Conservation (phyloP, 805 yeast species). For the Yarrowia sp. region DNA sequence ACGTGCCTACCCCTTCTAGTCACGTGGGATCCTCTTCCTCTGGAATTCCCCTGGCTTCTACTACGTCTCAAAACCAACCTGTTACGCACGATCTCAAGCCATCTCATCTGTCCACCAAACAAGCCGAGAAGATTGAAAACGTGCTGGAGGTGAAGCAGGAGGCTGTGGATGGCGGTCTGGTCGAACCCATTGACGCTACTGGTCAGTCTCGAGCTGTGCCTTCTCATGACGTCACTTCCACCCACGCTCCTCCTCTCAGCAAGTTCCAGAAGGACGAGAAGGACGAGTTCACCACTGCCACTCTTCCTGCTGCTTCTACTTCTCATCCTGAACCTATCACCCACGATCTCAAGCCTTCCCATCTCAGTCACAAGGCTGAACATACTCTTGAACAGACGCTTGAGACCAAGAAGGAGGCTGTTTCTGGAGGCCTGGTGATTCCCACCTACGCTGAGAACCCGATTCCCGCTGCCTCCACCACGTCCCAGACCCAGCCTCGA, state of each 20-base stretch:
- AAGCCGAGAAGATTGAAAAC: not conserved
- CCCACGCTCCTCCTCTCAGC: not conserved
- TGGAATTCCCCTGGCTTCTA: not conserved
- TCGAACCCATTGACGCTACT: not conserved
- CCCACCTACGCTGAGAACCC: not conserved
- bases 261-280: not conserved
- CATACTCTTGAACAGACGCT: not conserved
- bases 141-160: constrained; percentile 9
- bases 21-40: not conserved
- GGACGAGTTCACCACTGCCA: not conserved
- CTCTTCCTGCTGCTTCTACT: not conserved
- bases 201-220: constrained; percentile 8
- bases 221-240: not conserved
- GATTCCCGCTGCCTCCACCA: not conserved
- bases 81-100: not conserved
- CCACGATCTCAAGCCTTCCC: constrained; percentile 1
- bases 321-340: not conserved
- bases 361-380: not conserved
- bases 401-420: constrained; percentile 10
- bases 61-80: constrained; percentile 3
- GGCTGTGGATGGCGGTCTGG: constrained; percentile 2
- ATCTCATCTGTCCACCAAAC: not conserved
- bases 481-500: not conserved
- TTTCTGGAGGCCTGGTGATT: not conserved
- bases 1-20: not conserved